phyloP scores from a whole-genome alignment of 352 stramenopile genomes.

The Pythium sp. region DNA sequence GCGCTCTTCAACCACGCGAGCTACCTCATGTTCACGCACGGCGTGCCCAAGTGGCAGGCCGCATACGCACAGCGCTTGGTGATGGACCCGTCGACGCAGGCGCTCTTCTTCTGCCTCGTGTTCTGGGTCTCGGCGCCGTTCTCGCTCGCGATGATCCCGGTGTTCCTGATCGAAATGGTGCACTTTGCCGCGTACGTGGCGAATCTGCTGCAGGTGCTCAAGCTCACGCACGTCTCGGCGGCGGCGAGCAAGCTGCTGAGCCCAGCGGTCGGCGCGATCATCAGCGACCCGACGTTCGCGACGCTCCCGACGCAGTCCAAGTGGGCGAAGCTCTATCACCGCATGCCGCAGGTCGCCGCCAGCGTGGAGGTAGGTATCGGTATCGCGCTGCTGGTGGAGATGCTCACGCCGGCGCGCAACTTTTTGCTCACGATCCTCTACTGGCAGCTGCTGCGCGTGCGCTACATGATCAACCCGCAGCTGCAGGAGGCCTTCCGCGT shows the following conservation, averaged over 20 bases:
- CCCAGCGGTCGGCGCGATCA: conserved; percentile 52
- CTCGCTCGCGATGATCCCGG: conserved; percentile 68
- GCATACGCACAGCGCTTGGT: conserved; percentile 81
- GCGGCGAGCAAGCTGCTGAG: conserved; percentile 50
- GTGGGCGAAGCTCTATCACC: conserved; percentile 81
- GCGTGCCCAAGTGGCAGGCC: conserved; percentile 60
- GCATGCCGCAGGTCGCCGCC: conserved; percentile 70
- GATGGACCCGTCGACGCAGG: conserved; percentile 77
- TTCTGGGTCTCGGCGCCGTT: conserved; percentile 83
- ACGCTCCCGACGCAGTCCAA: conserved; percentile 55
- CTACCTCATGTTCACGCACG: conserved; percentile 81
- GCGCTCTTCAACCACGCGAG: conserved; percentile 76
- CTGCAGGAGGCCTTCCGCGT: conserved; percentile 79
- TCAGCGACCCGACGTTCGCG: conserved; percentile 61
- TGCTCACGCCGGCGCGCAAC: conserved; percentile 82
- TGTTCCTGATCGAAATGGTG: conserved; percentile 81
- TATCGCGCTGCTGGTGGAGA: conserved; percentile 73
- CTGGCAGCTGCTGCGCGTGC: conserved; percentile 89
- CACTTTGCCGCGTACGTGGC: conserved; percentile 66
- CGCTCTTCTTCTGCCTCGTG: conserved; percentile 83
- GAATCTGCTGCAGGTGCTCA: conserved; percentile 58
- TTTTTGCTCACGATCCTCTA: conserved; percentile 86
- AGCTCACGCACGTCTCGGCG: conserved; percentile 38
- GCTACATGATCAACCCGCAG: conserved; percentile 90
- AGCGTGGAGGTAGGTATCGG: conserved; percentile 85